Percentiles rank a stretch among this genome's conserved stretches.
Conservation (phyloP, 2,329 filamentous ascomycete genomes). For the Hymenoscyphus fructigenus region DNA sequence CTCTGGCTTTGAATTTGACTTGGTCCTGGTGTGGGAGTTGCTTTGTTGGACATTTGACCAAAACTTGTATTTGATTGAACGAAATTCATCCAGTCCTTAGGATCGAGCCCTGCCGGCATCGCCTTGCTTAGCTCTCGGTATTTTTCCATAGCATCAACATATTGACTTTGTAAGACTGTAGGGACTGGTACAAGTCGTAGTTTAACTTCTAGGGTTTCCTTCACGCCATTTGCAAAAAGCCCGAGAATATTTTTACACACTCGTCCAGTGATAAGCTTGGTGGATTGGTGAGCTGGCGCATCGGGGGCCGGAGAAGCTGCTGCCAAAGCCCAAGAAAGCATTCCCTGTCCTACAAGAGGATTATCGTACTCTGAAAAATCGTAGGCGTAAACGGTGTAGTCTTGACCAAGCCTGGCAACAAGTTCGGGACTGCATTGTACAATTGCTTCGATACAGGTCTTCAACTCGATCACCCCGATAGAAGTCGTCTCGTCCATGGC, state of each 20-base stretch:
- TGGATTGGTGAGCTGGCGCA: conserved; percentile 57
- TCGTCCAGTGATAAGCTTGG: conserved; percentile 78
- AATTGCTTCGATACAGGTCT: conserved; percentile 83
- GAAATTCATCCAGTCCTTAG: conserved; percentile 76
- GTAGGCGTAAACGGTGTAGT: conserved; percentile 96
- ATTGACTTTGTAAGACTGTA: conserved; percentile 56
- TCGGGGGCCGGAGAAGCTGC: conserved; percentile 53
- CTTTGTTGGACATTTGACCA: conserved; percentile 38
- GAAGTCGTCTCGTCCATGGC: conserved; percentile 75
- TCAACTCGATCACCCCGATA: conserved; percentile 86
- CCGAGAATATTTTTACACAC: conserved; percentile 84
- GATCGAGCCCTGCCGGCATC: conserved; percentile 62
- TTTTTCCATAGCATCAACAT: conserved; percentile 58
- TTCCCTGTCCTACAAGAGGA: conserved; percentile 90
- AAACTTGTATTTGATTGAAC: conserved; percentile 66
- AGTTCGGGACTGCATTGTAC: conserved; percentile 80
- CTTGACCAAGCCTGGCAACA: conserved; percentile 63
- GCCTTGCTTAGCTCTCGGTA: conserved; percentile 58
- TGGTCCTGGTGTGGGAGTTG: conserved; percentile 16
- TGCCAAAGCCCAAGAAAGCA: conserved; percentile 81
- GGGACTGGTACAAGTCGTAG: conserved; percentile 78
- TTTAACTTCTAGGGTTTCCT: conserved; percentile 91
- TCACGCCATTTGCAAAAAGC: conserved; percentile 77
- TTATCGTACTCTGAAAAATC: conserved; percentile 95
- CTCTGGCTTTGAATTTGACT: conserved; percentile 19